Evolutionary conservation across 495 filamentous ascomycete genomes (phyloP), one percentile per base, ranked within the genome.

Genomic region (Letharia columbiana): DNA sequence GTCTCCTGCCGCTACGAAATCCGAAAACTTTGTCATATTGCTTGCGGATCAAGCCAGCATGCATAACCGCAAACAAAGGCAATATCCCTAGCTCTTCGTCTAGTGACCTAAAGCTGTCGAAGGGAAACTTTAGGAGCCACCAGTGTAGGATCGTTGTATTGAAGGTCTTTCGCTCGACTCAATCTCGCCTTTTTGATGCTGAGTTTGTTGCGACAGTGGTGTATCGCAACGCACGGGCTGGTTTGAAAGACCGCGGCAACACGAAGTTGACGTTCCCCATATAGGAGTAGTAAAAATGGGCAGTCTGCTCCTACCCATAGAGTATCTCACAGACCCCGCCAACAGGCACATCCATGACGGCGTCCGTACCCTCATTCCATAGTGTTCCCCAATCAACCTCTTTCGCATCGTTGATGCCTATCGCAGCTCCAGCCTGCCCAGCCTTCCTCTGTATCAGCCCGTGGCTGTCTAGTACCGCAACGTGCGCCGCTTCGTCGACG

Each of bases 281-380:
- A 1, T 11, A 40, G 58, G 4, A 9, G 15, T 33, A 12, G 35
- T 39, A 39, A 39, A 11, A 17, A 4, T 31, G 31, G 41, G 61
- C 18, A 4, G 35, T 33, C 20, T 44, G 31, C 35, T 60, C 50
- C 40, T 66, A 50, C 18, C 80, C 82, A 64, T 83, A 84, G 0
- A 84, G 69, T 9, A 98, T 85, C 81, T 99, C 94, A 76, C 93
- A 97, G n/a, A 97, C 94, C 5, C 94, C 94, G 28, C 92, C 95
- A 52, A 98, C 82, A 10, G 94, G 94, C 28, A 99, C 86, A 82
- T 99, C 94, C 90, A 98, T 90, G 9, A 97, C 93, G 17, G 91
- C 94, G 82, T 99, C 94, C 1, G 95, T 99, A 41, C 95, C 91
- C 69, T 90, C 86, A 73, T 84, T 89, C 94, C 94, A 98, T 11